Base-by-base conservation (phyloP, 352 stramenopile genomes). In the Phytophthora tubulina region DNA sequence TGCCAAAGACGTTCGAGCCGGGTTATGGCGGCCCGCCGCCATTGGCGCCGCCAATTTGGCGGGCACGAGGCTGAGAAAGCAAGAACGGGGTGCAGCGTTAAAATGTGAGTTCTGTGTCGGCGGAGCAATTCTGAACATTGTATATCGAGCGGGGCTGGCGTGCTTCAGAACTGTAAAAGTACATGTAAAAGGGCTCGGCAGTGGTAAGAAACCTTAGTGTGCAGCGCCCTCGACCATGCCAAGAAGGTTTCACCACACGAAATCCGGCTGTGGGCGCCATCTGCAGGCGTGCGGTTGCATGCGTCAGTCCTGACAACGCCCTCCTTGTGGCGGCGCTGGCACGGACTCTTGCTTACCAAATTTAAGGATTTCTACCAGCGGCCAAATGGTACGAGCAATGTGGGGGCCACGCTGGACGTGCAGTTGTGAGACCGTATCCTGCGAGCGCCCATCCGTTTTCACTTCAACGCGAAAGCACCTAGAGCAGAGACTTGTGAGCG, bases 351-450 rank as follows among this genome's bases (percentile, higher is more conserved):
- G 61, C 30, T 62, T 38, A 48, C 39, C 33, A 62, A 67, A 68
- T 60, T 49, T 54, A 49, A 36, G 38, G 39, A 4, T 41, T 38
- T 35, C 21, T 53, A 45, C 15, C 31, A 46, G 4, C 17, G 21
- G 52, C 41, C 62, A 70, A 70, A 53, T 70, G 62, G 51, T 42
- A 17, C 8, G 33, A 70, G 42, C 33, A 70, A 63, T 44, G 42
- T 64, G 63, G 33, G 63, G 52, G 53, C 41, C 52, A 3, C 15
- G 21, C 4, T 45, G 15, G 33, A 57, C 53, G 63, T 63, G 63
- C 15, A 17, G 7, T 64, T 51, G 62, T 69, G 51, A 60, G 51
- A 52, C 62, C 41, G 50, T 54, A 63, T 48, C 35, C 31, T 46
- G 35, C 2, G 17, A 56, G 42, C 5, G 32, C 5, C 57, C 58